Conservation (phyloP, 1,284 basidiomycete genomes). For the Leccinum subspadiceum region DNA sequence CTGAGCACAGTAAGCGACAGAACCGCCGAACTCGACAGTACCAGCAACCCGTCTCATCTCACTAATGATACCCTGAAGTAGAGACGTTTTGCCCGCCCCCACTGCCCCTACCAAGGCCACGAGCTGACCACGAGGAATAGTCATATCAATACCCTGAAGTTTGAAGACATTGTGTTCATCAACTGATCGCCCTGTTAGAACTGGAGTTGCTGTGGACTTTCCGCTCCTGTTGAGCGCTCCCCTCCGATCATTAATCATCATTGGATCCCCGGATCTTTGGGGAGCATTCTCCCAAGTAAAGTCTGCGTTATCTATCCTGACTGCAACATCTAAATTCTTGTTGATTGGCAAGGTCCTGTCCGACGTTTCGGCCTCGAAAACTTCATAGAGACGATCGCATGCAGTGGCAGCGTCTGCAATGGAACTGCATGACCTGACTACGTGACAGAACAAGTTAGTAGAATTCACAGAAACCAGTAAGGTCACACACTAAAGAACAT, state of each 20-base stretch:
- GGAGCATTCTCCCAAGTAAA: constrained; percentile 82
- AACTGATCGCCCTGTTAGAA: neutral
- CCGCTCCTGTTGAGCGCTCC: neutral
- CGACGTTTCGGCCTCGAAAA: constrained; percentile 78
- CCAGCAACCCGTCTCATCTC: too few species aligned
- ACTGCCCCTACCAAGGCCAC: too few species aligned
- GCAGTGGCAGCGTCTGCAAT: constrained; percentile 81
- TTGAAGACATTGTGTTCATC: neutral
- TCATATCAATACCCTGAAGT: too few species aligned
- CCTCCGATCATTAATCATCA: constrained; percentile 17
- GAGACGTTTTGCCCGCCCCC: too few species aligned
- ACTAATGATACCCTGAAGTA: too few species aligned
- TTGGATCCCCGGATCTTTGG: constrained; percentile 41
- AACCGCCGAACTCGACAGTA: too few species aligned
- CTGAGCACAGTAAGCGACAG: too few species aligned
- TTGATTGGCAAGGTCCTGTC: constrained; percentile 52
- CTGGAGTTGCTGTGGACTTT: neutral
- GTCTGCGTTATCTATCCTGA: constrained; percentile 64
- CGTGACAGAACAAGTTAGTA: neutral
- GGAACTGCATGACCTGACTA: constrained; percentile 73
- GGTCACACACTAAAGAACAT: constrained; percentile 53
- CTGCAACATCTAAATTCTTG: constrained; percentile 54
- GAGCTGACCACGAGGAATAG: too few species aligned
- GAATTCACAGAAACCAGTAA: constrained; percentile 60
- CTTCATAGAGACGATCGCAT: constrained; percentile 58